A percentile compares a stretch with the other conserved stretches of the same genome.
phyloP scores from a whole-genome alignment of 192 early-diverging fungal genomes.

The Glomus cerebriforme region DNA sequence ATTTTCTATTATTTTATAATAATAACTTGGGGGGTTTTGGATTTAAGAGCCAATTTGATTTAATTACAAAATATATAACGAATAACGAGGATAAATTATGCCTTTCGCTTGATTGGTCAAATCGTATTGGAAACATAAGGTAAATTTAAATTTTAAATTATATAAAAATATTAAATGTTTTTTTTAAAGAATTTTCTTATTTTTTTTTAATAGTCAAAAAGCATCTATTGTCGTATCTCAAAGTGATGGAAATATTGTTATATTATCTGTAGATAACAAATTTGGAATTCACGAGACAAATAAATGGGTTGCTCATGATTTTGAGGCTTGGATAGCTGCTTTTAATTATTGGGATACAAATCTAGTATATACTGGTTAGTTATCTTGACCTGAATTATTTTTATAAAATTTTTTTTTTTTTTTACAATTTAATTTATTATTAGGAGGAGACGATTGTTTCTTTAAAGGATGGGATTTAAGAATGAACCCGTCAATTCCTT shows the following conservation, averaged over 20 bases:
- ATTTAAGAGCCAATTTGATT: slow-evolving; percentile 35
- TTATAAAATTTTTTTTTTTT: background rate
- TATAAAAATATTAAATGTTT: no score
- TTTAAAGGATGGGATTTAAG: slow-evolving; percentile 91
- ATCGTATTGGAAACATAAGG: slow-evolving; percentile 48
- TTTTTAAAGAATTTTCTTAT: no score
- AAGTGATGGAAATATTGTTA: slow-evolving; percentile 71
- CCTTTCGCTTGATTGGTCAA: slow-evolving; percentile 90
- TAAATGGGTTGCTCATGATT: slow-evolving; percentile 82
- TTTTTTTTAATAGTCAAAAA: slow-evolving; percentile 19
- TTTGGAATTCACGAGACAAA: slow-evolving; percentile 38
- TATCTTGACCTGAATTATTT: background rate
- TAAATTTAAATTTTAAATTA: background rate
- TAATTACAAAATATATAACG: slow-evolving; percentile 42
- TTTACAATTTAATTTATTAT: background rate
- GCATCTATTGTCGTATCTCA: slow-evolving; percentile 66
- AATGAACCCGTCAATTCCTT: slow-evolving; percentile 49
- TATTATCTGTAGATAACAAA: slow-evolving; percentile 52
- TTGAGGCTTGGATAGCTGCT: slow-evolving; percentile 93
- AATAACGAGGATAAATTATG: slow-evolving; percentile 63
- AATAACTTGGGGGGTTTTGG: no score
- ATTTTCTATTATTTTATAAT: background rate
- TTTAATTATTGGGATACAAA: slow-evolving; percentile 81
- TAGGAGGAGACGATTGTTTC: slow-evolving; percentile 82
- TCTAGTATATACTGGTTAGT: slow-evolving; percentile 68